Evolutionary conservation across 2,329 filamentous ascomycete species (phyloP).

Genomic region (Cercospora janseana): DNA sequence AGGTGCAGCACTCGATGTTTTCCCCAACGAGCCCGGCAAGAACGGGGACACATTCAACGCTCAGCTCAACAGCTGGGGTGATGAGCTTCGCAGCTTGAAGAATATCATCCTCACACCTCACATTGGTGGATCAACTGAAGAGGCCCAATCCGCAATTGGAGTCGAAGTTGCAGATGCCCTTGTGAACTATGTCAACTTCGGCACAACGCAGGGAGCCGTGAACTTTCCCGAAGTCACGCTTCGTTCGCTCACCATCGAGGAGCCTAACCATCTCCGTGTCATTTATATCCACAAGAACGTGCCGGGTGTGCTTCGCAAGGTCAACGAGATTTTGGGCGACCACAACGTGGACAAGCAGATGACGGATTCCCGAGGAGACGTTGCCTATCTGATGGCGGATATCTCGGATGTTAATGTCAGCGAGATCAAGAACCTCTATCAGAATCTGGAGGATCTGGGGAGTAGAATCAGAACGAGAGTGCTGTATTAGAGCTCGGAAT

Average conservation of each 20-base stretch:
- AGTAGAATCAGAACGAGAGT: slow-evolving; percentile 49
- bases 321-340: slow-evolving; percentile 90
- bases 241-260: slow-evolving; percentile 83
- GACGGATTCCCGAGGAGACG: slow-evolving; percentile 89
- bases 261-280: slow-evolving; percentile 84
- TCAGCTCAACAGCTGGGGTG: slow-evolving; percentile 76
- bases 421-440: slow-evolving; percentile 83
- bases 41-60: slow-evolving; percentile 95
- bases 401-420: slow-evolving; percentile 78
- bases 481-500: slow-evolving; percentile 40
- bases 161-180: slow-evolving; percentile 86
- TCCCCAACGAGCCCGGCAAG: slow-evolving; percentile 85
- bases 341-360: slow-evolving; percentile 99
- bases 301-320: slow-evolving; percentile 87
- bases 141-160: slow-evolving; percentile 94
- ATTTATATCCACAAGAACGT: slow-evolving; percentile 98
- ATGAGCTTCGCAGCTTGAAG: slow-evolving; percentile 78
- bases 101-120: slow-evolving; percentile 96
- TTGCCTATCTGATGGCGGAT: slow-evolving; percentile 96
- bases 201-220: slow-evolving; percentile 84
- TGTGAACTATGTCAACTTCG: slow-evolving; percentile 93
- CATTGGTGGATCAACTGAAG: slow-evolving; percentile 95
- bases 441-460: slow-evolving; percentile 71
- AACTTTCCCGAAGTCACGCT: slow-evolving; percentile 95
- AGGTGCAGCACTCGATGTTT: slow-evolving; percentile 94